Percentiles rank a stretch among this genome's conserved stretches.
Evolutionary conservation across 192 early-diverging fungal genomes (phyloP).

Genomic region (Coemansia sp.): DNA sequence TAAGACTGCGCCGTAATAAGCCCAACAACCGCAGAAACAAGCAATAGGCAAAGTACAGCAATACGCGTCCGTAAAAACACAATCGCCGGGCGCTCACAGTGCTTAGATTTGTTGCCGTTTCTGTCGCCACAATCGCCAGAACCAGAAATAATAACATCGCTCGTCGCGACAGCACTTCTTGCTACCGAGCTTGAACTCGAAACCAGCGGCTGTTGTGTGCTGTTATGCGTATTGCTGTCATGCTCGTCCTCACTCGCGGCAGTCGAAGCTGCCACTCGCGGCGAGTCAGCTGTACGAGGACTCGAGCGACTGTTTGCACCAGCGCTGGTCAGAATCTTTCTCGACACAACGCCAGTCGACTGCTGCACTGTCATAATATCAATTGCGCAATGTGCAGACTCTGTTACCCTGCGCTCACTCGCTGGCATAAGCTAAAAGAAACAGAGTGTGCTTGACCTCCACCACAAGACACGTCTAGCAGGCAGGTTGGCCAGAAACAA

Average conservation of each 20-base stretch:
- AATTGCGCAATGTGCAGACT: constrained; percentile 34
- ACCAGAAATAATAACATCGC: background rate
- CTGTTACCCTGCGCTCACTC: constrained; percentile 9
- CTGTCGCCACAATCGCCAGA: background rate
- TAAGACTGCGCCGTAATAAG: constrained; percentile 61
- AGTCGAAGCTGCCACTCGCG: background rate
- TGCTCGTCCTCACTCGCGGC: background rate
- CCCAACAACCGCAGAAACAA: constrained; percentile 19
- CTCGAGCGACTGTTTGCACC: background rate
- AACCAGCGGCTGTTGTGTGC: background rate
- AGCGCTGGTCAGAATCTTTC: background rate
- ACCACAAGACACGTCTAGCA: background rate
- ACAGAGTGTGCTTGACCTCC: background rate
- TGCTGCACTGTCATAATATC: constrained; percentile 33
- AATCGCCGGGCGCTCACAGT: background rate
- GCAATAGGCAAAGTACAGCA: constrained; percentile 18
- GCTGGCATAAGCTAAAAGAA: constrained; percentile 30
- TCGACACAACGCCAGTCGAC: constrained; percentile 8
- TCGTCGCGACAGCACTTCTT: background rate
- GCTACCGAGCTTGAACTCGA: background rate
- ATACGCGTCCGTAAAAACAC: constrained; percentile 9
- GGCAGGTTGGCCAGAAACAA: background rate
- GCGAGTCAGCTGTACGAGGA: background rate
- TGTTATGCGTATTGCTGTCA: background rate
- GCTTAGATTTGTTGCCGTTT: background rate